Evolutionary conservation across 2,329 filamentous ascomycete species (phyloP), one percentile per base, ranked within the genome.

Genomic region (Penicillium rolfsii): DNA sequence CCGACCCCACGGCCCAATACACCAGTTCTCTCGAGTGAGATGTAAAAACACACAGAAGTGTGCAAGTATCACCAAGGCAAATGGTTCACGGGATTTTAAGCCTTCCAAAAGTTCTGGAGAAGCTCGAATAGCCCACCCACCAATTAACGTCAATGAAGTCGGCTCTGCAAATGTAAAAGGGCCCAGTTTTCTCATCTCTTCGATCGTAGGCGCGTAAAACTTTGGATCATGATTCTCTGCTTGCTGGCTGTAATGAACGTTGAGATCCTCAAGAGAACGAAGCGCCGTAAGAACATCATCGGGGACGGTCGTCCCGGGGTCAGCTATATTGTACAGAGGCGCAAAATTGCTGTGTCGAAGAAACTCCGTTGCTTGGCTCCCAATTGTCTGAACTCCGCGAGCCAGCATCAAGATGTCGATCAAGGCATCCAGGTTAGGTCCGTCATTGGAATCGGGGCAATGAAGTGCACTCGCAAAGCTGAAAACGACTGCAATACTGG

Each of bases 41-140:
- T 69, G 61, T 5, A 71, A 36, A 33, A 67, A 64, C 0, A 63
- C 67, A 26, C 66, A 70, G 43, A 67, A 71, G 52, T 71, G 66
- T 4, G 67, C 68, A 30, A 66, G 54, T 1, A 70, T n/a, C 7
- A 70, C 67, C 38, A 71, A 49, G 2, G 67, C 61, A 43, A 71
- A 48, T 3, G 67, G 64, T 2, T 60, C 36, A 2, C 48, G 41
- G 11, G 14, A 19, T 22, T 54, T 63, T 6, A 71, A 28, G 4
- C 63, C 58, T 4, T 59, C 53, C n/a, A 70, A 24, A 35, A 60
- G 68, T 0, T 57, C 53, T 12, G 55, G 46, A 1, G 64, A 24
- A 2, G 57, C 40, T 19, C 65, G 55, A 7, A 71, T 71, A 11
- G 69, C 66, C 66, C 65, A 70, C 0, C 67, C 69, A 7, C 11